These are phyloP conservation scores for Venturia aucupariae DNA, from an alignment of 2,329 filamentous ascomycete species.

Conservation along the genomic window DNA sequence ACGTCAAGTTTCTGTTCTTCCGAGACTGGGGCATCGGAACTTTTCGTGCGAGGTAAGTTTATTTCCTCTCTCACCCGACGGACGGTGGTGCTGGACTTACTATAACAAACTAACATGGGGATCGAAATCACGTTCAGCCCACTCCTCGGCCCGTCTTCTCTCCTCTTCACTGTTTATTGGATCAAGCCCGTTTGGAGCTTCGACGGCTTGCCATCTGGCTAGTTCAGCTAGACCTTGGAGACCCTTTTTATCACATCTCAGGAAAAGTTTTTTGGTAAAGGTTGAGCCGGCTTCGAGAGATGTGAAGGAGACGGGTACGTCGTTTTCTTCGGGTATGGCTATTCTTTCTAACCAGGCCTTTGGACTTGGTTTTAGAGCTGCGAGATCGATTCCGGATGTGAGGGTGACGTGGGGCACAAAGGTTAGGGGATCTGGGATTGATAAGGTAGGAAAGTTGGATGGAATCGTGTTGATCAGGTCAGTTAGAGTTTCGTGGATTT, in stretches of 20 bases:
- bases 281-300: not conserved
- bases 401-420: not conserved
- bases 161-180: not conserved
- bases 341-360: not conserved
- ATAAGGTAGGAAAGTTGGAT: not conserved
- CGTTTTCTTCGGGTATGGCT: not conserved
- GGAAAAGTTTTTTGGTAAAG: slow-evolving; percentile 6
- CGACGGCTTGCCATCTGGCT: not conserved
- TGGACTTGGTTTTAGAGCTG: not conserved
- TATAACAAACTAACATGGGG: slow-evolving; percentile 5
- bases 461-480: slow-evolving; percentile 1
- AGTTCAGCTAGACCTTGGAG: not conserved
- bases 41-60: not conserved
- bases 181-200: not conserved
- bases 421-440: not conserved
- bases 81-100: not conserved
- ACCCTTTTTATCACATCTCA: not conserved
- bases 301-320: not conserved
- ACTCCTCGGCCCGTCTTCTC: not conserved
- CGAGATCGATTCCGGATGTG: slow-evolving; percentile 2
- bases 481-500: not conserved
- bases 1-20: not conserved
- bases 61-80: no score
- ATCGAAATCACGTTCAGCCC: not conserved
- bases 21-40: not conserved